A percentile compares a stretch with the other conserved stretches of the same genome.
These are phyloP conservation scores for Inonotus obliquus DNA, from an alignment of 1,284 basidiomycete species.

Conservation along the genomic window DNA sequence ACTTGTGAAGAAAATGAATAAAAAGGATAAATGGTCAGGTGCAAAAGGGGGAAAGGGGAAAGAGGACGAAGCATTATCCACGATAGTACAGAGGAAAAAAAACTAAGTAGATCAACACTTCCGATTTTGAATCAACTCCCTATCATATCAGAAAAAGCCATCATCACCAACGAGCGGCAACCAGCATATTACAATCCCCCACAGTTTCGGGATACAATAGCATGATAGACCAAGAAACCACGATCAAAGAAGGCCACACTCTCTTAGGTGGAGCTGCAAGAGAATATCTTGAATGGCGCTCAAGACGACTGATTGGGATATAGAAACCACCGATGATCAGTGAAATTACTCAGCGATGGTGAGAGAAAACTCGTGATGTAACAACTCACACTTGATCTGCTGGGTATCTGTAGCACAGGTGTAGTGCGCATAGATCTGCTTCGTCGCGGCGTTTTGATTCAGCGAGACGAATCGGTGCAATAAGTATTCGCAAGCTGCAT, in stretches of 20 bases:
- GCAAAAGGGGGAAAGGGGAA: neutral
- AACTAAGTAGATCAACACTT: neutral
- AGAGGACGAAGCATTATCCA: neutral
- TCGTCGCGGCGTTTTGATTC: constrained; percentile 83
- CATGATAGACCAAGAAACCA: neutral
- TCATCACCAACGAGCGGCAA: neutral
- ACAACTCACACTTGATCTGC: constrained; percentile 75
- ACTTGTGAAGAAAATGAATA: neutral
- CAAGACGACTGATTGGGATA: constrained; percentile 54
- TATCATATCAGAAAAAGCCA: neutral
- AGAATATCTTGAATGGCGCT: constrained; percentile 81
- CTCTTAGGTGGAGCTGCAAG: constrained; percentile 77
- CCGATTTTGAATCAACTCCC: neutral
- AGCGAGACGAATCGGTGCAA: constrained; percentile 83
- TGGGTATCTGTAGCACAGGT: constrained; percentile 88
- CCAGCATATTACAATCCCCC: neutral
- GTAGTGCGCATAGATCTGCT: constrained; percentile 87
- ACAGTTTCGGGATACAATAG: neutral
- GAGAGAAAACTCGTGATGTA: neutral
- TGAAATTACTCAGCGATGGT: constrained; percentile 2
- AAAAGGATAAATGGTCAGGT: neutral
- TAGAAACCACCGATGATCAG: neutral
- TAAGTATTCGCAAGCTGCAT: constrained; percentile 81
- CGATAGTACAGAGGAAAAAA: constrained; percentile 1
- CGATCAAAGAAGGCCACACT: constrained; percentile 74